phyloP scores from a whole-genome alignment of 2,329 filamentous ascomycete genomes.

The Chaetomiaceae sp. region DNA sequence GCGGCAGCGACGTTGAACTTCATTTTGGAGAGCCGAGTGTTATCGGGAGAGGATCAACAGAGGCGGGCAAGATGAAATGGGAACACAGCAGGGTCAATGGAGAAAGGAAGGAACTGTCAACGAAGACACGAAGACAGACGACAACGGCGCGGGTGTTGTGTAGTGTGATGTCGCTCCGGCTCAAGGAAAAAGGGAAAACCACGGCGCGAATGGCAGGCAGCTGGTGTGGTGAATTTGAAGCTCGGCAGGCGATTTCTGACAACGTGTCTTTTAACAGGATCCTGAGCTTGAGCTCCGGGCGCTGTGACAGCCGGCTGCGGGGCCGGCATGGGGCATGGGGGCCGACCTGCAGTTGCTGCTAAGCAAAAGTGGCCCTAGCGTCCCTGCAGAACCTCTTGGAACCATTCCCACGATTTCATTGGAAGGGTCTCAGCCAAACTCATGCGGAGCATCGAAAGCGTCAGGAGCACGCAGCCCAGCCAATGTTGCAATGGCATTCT shows the following conservation, averaged over 20 bases:
- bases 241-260: slow-evolving; percentile 22
- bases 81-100: neutral
- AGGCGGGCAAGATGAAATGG: slow-evolving; percentile 3
- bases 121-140: slow-evolving; percentile 25
- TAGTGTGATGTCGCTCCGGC: slow-evolving; percentile 36
- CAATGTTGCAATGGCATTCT: neutral
- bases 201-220: slow-evolving; percentile 16
- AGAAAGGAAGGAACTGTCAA: slow-evolving; percentile 20
- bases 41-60: slow-evolving; percentile 17
- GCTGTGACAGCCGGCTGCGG: slow-evolving; percentile 21
- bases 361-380: slow-evolving; percentile 17
- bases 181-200: slow-evolving; percentile 29
- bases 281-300: slow-evolving; percentile 20
- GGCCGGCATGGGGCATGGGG: slow-evolving; percentile 16
- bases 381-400: slow-evolving; percentile 23
- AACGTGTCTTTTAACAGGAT: slow-evolving; percentile 27
- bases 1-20: slow-evolving; percentile 77
- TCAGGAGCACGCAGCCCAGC: neutral
- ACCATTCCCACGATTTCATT: slow-evolving; percentile 21
- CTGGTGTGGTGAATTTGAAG: slow-evolving; percentile 23
- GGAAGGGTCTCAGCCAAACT: slow-evolving; percentile 7
- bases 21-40: slow-evolving; percentile 52
- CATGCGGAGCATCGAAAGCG: neutral
- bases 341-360: neutral
- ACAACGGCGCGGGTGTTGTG: slow-evolving; percentile 21